Conservation (phyloP, 169 alveolate species). For the Plasmodium sp. region DNA sequence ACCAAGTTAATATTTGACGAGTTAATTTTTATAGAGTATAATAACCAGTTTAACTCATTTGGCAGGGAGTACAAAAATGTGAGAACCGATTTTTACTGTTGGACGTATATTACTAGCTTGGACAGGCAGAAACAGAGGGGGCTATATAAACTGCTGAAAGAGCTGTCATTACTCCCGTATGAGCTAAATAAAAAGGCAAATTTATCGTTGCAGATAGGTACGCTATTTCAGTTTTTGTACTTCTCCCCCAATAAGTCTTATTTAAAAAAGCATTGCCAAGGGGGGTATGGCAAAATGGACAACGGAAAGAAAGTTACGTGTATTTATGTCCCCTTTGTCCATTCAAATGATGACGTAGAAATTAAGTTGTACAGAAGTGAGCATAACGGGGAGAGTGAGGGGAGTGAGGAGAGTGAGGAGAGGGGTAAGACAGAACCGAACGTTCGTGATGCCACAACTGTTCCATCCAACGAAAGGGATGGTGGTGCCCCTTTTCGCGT, state of each 20-base stretch:
- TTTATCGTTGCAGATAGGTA: conserved; percentile 67
- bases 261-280: conserved; percentile 73
- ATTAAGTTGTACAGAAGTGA: conserved; percentile 49
- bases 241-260: conserved; percentile 63
- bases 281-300: conserved; percentile 63
- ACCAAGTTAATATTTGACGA: conserved; percentile 61
- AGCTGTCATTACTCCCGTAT: conserved; percentile 57
- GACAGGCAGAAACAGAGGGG: conserved; percentile 75
- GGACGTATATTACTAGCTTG: conserved; percentile 64
- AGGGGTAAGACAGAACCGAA: neutral
- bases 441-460: neutral
- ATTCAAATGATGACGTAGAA: conserved; percentile 24
- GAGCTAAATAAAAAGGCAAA: conserved; percentile 75
- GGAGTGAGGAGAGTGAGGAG: neutral
- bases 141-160: conserved; percentile 59
- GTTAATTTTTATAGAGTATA: conserved; percentile 61
- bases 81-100: conserved; percentile 72
- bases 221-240: conserved; percentile 70
- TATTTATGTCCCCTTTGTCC: conserved; percentile 37
- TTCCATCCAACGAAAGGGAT: neutral
- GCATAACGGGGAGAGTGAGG: neutral
- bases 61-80: conserved; percentile 54
- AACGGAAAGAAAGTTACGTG: conserved; percentile 66
- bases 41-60: conserved; percentile 73
- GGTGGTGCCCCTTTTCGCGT: conserved; percentile 10